These are phyloP conservation scores for Gracilariopsis chorda DNA, from an alignment of 23 red algal genomes.

Conservation along the genomic window DNA sequence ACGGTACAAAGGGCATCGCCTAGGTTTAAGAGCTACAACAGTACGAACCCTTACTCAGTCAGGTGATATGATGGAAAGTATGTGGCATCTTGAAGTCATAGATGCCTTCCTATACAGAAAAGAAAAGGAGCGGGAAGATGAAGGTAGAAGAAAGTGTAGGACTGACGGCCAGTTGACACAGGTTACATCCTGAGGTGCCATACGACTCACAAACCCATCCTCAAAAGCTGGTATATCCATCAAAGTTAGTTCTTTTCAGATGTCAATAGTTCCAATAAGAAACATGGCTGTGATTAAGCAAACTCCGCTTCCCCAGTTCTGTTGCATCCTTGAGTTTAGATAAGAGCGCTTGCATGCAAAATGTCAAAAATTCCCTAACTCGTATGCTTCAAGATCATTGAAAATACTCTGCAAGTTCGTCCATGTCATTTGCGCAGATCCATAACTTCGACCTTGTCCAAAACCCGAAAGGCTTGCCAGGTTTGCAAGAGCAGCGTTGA, in stretches of 20 bases:
- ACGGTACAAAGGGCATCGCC: not conserved
- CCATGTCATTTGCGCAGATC: not conserved
- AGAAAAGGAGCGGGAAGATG: not conserved
- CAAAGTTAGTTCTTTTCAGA: too few relatives aligned
- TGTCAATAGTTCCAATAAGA: too few relatives aligned
- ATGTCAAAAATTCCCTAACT: too few relatives aligned
- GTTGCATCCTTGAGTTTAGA: too few relatives aligned
- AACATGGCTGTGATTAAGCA: too few relatives aligned
- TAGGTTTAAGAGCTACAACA: conserved; percentile 22
- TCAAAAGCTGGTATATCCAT: too few relatives aligned
- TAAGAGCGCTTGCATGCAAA: too few relatives aligned
- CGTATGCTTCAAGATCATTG: not conserved
- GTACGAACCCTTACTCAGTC: not conserved
- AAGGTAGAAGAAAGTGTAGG: too few relatives aligned
- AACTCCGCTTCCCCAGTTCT: too few relatives aligned
- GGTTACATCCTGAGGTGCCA: too few relatives aligned
- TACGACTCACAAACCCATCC: too few relatives aligned
- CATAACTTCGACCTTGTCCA: not conserved
- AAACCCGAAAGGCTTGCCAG: not conserved
- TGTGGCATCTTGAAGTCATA: conserved; percentile 54
- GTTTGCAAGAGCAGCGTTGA: not conserved
- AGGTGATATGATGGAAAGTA: conserved; percentile 6
- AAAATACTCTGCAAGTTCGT: not conserved
- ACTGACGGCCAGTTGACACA: too few relatives aligned
- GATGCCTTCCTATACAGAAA: conserved; percentile 23